Conservation (phyloP, 192 early-diverging fungal species). For the Coemansia sp. region DNA sequence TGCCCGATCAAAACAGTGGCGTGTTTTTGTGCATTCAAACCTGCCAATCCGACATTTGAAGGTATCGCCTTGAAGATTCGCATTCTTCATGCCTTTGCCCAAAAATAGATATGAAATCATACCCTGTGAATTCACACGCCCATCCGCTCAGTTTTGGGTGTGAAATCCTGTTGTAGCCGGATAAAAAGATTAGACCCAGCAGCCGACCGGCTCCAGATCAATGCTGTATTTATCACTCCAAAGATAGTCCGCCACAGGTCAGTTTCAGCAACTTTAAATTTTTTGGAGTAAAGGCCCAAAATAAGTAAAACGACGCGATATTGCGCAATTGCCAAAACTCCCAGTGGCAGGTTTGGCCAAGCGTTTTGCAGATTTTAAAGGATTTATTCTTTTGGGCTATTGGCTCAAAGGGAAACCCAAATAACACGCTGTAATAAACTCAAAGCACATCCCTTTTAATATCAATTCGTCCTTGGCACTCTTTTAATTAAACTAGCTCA, state of each 20-base stretch:
- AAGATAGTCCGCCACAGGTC: too few species aligned
- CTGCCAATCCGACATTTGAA: slow-evolving; percentile 9
- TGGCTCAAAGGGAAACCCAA: neutral
- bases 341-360: too few species aligned
- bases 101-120: neutral
- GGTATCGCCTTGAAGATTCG: neutral
- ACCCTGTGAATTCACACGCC: neutral
- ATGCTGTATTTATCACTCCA: too few species aligned
- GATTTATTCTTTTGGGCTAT: neutral
- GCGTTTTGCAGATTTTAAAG: too few species aligned
- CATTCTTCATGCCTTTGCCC: neutral
- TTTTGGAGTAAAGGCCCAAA: too few species aligned
- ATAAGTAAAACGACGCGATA: too few species aligned
- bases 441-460: neutral
- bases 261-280: too few species aligned
- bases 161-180: too few species aligned
- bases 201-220: too few species aligned
- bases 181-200: too few species aligned
- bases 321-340: too few species aligned
- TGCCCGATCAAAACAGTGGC: neutral
- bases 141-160: neutral
- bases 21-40: neutral
- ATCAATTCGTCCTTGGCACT: neutral
- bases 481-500: neutral
- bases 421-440: neutral